Evolutionary conservation across 2,329 filamentous ascomycete genomes (phyloP), one percentile per base, ranked within the genome.

Genomic region (Sarocladium oryzae): DNA sequence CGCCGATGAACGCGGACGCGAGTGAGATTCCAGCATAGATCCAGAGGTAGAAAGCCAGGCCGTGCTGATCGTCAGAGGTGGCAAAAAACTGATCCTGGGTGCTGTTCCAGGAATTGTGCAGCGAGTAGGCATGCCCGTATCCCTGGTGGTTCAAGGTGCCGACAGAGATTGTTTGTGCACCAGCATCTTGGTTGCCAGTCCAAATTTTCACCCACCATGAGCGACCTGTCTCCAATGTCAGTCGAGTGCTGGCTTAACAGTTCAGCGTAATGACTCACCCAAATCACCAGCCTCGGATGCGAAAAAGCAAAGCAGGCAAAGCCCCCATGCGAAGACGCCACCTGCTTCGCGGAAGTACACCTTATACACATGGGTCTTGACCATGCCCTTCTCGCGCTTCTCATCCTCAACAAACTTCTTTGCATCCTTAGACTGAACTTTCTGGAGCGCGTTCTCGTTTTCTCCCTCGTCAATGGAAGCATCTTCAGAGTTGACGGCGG

Each of bases 371-470:
- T 73, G 72, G 20, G 73, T 72, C 57, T 84, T 84, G 28, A 92
- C 81, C 4, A 82, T 77, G 1, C 88, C 88, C 50, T 78, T 77
- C 61, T 89, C 85, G 52, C 83, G 78, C n/a, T 70, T 72, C 64
- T 93, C 88, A 2, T 89, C 86, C 60, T 89, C 83, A 23, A 88
- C 79, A 56, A 91, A 92, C 63, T 89, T 86, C 56, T 82, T 82
- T 1, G 81, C 76, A 4, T 67, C 66, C 61, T 78, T 78, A 3
- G 76, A 76, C 2, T 71, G 60, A 0, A 76, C 63, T 58, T 79
- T 81, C 46, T 73, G 72, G 35, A 81, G 63, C 2, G 69, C 65
- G 18, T 69, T 63, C 11, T 56, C 57, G n/a, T 66, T 70, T n/a
- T 66, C 63, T 2, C 60, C 57, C 11, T 69, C 68, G 7, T 72